Conservation (phyloP, 768 basidiomycete species). For the Tylopilus cervinicoccineus region DNA sequence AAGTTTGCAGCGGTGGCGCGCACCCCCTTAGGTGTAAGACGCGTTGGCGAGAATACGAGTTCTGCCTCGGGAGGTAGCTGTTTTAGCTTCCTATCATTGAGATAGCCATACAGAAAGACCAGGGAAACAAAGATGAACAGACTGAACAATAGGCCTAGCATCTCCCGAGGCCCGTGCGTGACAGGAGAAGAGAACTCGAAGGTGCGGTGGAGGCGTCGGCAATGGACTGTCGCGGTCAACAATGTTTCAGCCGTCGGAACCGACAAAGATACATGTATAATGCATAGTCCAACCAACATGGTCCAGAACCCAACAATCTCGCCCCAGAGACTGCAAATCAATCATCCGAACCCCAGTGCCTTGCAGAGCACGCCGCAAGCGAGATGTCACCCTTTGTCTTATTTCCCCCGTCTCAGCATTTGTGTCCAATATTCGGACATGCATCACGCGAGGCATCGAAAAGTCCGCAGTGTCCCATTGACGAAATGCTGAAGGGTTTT, state of each 20-base stretch:
- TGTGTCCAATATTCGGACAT: too few relatives aligned
- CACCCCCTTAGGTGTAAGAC: constrained; percentile 44
- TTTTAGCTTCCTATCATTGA: constrained; percentile 56
- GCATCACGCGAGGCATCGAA: too few relatives aligned
- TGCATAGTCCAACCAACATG: background rate
- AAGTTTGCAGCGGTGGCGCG: constrained; percentile 36
- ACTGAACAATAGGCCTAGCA: constrained; percentile 14
- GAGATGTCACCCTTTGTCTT: too few relatives aligned
- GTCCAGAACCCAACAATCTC: too few relatives aligned
- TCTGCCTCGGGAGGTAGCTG: constrained; percentile 45
- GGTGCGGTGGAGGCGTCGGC: background rate
- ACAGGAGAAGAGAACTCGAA: background rate
- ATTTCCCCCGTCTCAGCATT: too few relatives aligned
- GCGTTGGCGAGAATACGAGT: constrained; percentile 45
- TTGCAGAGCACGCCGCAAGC: too few relatives aligned
- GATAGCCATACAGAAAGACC: constrained; percentile 36
- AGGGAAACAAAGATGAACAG: constrained; percentile 4
- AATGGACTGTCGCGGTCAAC: too few relatives aligned
- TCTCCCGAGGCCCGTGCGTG: constrained; percentile 3
- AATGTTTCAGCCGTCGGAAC: background rate
- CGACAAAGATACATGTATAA: too few relatives aligned
- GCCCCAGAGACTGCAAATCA: too few relatives aligned
- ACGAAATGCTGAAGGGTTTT: background rate
- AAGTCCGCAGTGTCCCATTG: background rate
- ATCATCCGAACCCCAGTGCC: too few relatives aligned